phyloP scores from a whole-genome alignment of 176 grass and related monocot genomes.

The Urochloa ruziziensis region DNA sequence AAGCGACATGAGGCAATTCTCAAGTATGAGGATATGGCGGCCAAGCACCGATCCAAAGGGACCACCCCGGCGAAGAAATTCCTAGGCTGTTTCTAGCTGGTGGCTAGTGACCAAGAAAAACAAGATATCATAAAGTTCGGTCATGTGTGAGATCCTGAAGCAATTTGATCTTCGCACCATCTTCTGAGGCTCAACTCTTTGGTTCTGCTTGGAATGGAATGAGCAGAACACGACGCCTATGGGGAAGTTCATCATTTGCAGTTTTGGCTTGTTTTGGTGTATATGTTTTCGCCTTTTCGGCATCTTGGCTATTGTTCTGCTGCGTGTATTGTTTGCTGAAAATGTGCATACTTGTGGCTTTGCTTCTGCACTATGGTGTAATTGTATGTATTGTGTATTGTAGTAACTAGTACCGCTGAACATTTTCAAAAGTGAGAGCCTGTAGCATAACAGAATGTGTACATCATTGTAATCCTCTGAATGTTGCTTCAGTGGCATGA shows the following conservation, averaged over 20 bases:
- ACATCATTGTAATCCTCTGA: neutral
- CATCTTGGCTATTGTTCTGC: neutral
- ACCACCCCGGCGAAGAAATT: constrained; percentile 16
- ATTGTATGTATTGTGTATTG: neutral
- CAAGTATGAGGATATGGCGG: constrained; percentile 38
- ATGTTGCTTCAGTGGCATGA: neutral
- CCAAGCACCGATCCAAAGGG: constrained; percentile 39
- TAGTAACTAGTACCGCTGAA: neutral
- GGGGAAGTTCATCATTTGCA: neutral
- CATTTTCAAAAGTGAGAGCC: neutral
- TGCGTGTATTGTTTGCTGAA: neutral
- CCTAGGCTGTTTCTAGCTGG: neutral
- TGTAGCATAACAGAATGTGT: neutral
- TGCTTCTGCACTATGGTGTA: neutral
- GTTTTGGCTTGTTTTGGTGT: neutral
- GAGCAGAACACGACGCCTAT: neutral
- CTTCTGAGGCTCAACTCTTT: neutral
- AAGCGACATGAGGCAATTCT: constrained; percentile 25
- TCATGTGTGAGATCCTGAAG: neutral
- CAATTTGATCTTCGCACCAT: neutral
- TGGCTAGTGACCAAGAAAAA: too few species aligned
- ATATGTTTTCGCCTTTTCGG: neutral
- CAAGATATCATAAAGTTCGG: neutral
- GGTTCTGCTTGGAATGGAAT: neutral
- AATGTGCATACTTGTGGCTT: neutral